Evolutionary conservation across 1,284 basidiomycete genomes (phyloP).

Genomic region (Phellopilus nigrolimitatus): DNA sequence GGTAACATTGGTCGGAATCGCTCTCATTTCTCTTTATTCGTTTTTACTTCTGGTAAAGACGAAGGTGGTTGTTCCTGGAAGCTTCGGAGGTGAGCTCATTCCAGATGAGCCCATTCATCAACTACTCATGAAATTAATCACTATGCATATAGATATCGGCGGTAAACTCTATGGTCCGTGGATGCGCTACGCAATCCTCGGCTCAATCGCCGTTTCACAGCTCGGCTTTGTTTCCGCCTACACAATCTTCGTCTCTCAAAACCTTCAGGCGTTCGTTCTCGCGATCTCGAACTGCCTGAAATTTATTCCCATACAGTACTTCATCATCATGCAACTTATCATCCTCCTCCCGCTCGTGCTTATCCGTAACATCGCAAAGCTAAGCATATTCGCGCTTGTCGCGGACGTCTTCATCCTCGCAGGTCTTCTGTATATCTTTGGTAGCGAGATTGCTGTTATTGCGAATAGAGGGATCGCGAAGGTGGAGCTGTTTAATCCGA

Average conservation of each 20-base stretch:
- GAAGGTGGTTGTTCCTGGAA: slow-evolving; percentile 86
- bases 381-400: slow-evolving; percentile 88
- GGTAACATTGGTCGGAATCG: slow-evolving; percentile 76
- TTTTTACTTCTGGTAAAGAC: slow-evolving; percentile 91
- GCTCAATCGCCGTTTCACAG: slow-evolving; percentile 88
- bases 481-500: slow-evolving; percentile 83
- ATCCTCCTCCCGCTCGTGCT: slow-evolving; percentile 87
- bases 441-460: slow-evolving; percentile 72
- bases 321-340: slow-evolving; percentile 82
- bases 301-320: slow-evolving; percentile 66
- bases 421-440: slow-evolving; percentile 83
- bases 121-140: slow-evolving; percentile 1
- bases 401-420: slow-evolving; percentile 95
- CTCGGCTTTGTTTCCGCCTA: slow-evolving; percentile 88
- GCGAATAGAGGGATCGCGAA: slow-evolving; percentile 71
- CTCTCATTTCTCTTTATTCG: slow-evolving; percentile 86
- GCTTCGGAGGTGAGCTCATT: slow-evolving; percentile 74
- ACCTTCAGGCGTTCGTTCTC: slow-evolving; percentile 83
- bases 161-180: slow-evolving; percentile 87
- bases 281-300: slow-evolving; percentile 79
- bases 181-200: slow-evolving; percentile 89
- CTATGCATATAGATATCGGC: slow-evolving; percentile 73
- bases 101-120: neutral
- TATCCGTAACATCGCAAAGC: slow-evolving; percentile 85
- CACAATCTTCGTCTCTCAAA: slow-evolving; percentile 95